Base-by-base conservation (phyloP, 805 yeast genomes). In the Schizosaccharomyces japonicus region DNA sequence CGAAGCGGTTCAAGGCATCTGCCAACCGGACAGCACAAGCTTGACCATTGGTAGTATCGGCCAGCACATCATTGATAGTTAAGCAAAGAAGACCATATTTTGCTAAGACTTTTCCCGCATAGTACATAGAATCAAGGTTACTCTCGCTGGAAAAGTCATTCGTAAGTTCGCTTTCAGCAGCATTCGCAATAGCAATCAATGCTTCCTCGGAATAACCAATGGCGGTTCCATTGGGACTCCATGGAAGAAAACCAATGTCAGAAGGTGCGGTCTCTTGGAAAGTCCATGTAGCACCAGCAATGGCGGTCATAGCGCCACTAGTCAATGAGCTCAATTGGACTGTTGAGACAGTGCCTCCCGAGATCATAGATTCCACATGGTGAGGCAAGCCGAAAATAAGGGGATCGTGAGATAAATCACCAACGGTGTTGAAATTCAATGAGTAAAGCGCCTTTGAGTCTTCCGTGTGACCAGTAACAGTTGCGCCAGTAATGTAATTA, bases 81-180 rank as follows among this genome's bases (percentile, higher is more conserved):
- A 79, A 79, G 11, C 83, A 66, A 47, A 90, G 70, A 68, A 80
- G 79, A 0, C 96, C 95, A 62, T 80, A 90, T 63, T 85, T 90
- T 54, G 84, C 94, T 46, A 85, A 64, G 26, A 75, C 69, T 59
- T 90, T 87, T 10, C 96, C 98, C 1, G 93, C 71, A 19, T 81
- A 75, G 62, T 87, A 87, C 80, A 85, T 85, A 0, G 95, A 82
- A 52, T 82, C 82, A 8, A 77, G 64, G 55, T 78, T 64, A n/a
- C 78, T 69, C 60, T 69, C 71, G 15, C 67, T 69, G 3, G 63
- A 62, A 31, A 78, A 68, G 51, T 78, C 80, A 47, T 66, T 72
- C 27, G 66, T 55, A 7, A 71, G 59, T 54, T 80, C 90, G 4
- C 59, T 51, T n/a, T 54, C 57, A 2, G 80, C 78, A 1, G 71